Percentiles rank a stretch among this genome's conserved stretches.
Evolutionary conservation across 495 filamentous ascomycete genomes (phyloP).

Genomic region (Stereocaulon alpinum): DNA sequence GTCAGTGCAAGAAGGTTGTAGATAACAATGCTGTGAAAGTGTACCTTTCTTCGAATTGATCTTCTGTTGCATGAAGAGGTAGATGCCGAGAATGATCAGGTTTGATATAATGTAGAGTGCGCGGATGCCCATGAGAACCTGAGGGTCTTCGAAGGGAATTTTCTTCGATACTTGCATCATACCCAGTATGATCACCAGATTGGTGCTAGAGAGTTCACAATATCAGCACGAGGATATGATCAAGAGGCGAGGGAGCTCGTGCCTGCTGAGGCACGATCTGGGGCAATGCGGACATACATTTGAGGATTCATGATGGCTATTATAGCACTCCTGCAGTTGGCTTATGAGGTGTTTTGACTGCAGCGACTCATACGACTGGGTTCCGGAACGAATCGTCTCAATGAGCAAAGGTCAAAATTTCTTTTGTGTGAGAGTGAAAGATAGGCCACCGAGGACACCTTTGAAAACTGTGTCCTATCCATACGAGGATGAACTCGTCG

Average conservation of each 20-base stretch:
- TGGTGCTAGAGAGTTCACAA: conserved; percentile 48
- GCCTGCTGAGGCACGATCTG: background rate
- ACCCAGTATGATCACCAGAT: conserved; percentile 85
- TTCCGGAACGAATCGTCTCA: background rate
- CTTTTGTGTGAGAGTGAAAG: too few relatives aligned
- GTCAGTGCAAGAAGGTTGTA: background rate
- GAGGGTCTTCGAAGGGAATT: conserved; percentile 87
- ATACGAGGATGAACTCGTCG: too few relatives aligned
- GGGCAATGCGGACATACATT: background rate
- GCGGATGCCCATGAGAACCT: conserved; percentile 74
- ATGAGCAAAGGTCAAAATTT: too few relatives aligned
- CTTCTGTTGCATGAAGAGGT: conserved; percentile 67
- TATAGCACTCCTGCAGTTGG: background rate
- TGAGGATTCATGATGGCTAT: background rate
- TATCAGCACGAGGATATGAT: background rate
- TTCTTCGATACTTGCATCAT: conserved; percentile 98
- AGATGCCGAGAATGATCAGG: conserved; percentile 71
- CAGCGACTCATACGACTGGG: background rate
- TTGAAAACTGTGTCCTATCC: too few relatives aligned
- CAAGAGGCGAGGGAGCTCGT: background rate
- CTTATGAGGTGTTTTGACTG: background rate
- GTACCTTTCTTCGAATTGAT: conserved; percentile 95
- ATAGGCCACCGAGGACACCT: too few relatives aligned
- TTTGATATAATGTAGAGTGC: conserved; percentile 79
- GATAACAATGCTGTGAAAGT: conserved; percentile 10